A percentile compares a stretch with the other conserved stretches of the same genome.
These are phyloP conservation scores for Globisporangium megalacanthum DNA, from an alignment of 352 stramenopile species.

Conservation along the genomic window DNA sequence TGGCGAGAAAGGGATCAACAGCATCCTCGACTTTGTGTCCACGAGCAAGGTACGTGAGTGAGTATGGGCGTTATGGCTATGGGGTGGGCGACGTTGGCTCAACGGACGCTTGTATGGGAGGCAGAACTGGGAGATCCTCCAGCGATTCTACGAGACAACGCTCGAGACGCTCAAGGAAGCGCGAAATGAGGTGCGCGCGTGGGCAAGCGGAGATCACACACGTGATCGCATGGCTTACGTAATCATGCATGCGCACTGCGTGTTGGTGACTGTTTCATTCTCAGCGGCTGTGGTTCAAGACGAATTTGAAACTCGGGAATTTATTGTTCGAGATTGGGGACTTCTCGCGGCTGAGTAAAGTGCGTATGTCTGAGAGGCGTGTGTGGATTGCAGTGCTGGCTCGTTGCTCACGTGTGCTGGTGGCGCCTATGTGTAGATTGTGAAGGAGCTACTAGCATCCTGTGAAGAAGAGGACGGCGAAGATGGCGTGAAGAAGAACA, in stretches of 20 bases:
- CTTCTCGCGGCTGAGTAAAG: slow-evolving; percentile 65
- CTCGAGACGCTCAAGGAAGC: slow-evolving; percentile 81
- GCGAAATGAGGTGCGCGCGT: slow-evolving; percentile 49
- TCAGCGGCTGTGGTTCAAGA: slow-evolving; percentile 94
- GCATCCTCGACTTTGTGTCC: slow-evolving; percentile 93
- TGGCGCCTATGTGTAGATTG: slow-evolving; percentile 29
- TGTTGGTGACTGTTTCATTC: not conserved
- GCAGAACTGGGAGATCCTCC: slow-evolving; percentile 79
- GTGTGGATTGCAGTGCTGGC: not conserved
- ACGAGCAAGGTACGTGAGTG: slow-evolving; percentile 58
- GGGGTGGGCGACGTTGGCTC: not conserved
- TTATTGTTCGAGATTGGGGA: slow-evolving; percentile 85
- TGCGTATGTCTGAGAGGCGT: slow-evolving; percentile 8
- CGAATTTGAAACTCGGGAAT: slow-evolving; percentile 93
- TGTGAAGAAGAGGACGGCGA: slow-evolving; percentile 84
- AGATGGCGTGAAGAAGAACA: slow-evolving; percentile 81
- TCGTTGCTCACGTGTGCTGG: not conserved
- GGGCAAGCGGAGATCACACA: not conserved
- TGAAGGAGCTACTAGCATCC: slow-evolving; percentile 82
- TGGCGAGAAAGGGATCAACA: slow-evolving; percentile 94
- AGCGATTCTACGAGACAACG: slow-evolving; percentile 84
- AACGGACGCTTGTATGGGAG: not conserved
- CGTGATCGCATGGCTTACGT: no score
- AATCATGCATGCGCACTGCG: no score
- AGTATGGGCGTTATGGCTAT: not conserved